Conservation (phyloP, 805 yeast species). For the Kazachstania kunashirensis region DNA sequence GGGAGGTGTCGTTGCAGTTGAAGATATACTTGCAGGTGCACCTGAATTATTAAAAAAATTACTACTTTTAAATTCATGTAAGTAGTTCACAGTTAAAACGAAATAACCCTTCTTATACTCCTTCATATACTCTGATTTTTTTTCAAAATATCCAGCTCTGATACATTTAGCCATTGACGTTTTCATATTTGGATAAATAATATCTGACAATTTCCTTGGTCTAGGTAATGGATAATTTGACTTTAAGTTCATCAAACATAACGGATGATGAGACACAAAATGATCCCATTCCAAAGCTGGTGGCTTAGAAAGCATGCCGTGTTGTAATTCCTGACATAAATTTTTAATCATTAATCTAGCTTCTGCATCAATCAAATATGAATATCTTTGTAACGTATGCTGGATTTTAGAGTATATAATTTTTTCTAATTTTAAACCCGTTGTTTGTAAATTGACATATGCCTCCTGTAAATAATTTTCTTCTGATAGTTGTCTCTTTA, state of each 20-base stretch:
- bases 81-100: conserved; percentile 54
- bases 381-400: conserved; percentile 42
- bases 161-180: conserved; percentile 43
- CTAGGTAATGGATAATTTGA: conserved; percentile 34
- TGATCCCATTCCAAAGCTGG: conserved; percentile 64
- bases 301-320: conserved; percentile 44
- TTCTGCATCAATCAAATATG: conserved; percentile 43
- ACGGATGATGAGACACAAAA: conserved; percentile 40
- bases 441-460: conserved; percentile 50
- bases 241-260: conserved; percentile 33
- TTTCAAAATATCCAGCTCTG: conserved; percentile 48
- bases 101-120: conserved; percentile 57
- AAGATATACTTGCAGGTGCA: background rate
- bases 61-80: conserved; percentile 52
- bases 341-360: conserved; percentile 46
- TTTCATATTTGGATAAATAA: conserved; percentile 45
- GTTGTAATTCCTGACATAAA: conserved; percentile 34
- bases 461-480: conserved; percentile 61
- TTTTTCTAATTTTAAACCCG: conserved; percentile 56
- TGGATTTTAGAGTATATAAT: conserved; percentile 57
- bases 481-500: conserved; percentile 49
- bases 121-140: conserved; percentile 53
- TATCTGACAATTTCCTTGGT: conserved; percentile 41
- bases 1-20: conserved; percentile 4
- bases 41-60: conserved; percentile 23